phyloP scores from a whole-genome alignment of 768 basidiomycete genomes.

The Podaxis sp. region DNA sequence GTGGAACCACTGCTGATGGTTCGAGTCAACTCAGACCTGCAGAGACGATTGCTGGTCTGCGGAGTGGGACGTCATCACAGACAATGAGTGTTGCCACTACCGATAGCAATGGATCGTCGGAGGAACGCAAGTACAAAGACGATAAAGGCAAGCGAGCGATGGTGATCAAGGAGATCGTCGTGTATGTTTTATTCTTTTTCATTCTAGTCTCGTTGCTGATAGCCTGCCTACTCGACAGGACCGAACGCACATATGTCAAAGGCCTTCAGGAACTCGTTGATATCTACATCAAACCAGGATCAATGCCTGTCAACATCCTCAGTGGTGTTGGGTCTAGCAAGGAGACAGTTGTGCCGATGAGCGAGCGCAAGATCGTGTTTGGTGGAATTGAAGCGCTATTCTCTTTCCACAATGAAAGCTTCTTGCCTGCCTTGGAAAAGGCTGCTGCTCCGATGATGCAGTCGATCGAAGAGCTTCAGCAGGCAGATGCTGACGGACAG shows the following conservation, averaged over 20 bases:
- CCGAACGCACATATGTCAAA: constrained; percentile 92
- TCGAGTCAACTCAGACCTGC: constrained; percentile 60
- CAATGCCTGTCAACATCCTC: constrained; percentile 64
- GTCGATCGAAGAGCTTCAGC: constrained; percentile 38
- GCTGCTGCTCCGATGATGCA: constrained; percentile 71
- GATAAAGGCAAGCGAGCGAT: constrained; percentile 82
- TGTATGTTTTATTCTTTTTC: constrained; percentile 48
- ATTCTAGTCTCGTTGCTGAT: constrained; percentile 1
- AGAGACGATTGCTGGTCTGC: constrained; percentile 60
- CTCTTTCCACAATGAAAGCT: constrained; percentile 90
- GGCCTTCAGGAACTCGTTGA: constrained; percentile 92
- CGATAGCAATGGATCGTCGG: constrained; percentile 69
- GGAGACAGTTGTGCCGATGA: constrained; percentile 81
- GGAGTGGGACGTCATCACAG: constrained; percentile 58
- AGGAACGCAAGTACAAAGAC: constrained; percentile 89
- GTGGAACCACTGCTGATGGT: constrained; percentile 44
- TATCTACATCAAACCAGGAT: constrained; percentile 90
- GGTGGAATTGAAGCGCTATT: constrained; percentile 86
- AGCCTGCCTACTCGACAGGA: constrained; percentile 44
- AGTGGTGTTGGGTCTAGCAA: constrained; percentile 69
- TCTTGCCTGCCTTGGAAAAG: constrained; percentile 85
- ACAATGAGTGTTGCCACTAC: constrained; percentile 75
- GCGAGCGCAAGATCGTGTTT: constrained; percentile 91
- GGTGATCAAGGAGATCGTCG: constrained; percentile 87
- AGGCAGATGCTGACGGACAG: constrained; percentile 68